phyloP scores from a whole-genome alignment of 2,329 filamentous ascomycete species.

The Neopestalotiopsis sp. region DNA sequence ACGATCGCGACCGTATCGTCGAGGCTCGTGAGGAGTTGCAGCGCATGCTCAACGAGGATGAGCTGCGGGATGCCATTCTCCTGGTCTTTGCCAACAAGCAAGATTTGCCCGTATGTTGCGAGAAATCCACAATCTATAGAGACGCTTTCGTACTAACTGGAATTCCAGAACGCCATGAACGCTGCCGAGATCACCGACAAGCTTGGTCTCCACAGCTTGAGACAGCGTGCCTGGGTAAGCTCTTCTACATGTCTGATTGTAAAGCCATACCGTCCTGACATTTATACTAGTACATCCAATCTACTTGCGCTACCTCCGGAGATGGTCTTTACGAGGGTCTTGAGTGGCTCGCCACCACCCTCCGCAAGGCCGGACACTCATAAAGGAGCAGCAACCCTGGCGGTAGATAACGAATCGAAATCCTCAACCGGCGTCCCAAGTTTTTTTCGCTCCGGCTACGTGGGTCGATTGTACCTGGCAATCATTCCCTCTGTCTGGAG shows the following conservation, averaged over 20 bases:
- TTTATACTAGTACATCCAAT: slow-evolving; percentile 87
- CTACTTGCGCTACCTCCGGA: slow-evolving; percentile 97
- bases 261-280: slow-evolving; percentile 24
- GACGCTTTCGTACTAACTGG: background rate
- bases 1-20: slow-evolving; percentile 96
- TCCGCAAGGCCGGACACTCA: slow-evolving; percentile 75
- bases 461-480: slow-evolving; percentile 64
- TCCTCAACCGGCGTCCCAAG: slow-evolving; percentile 47
- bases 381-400: slow-evolving; percentile 45
- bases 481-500: slow-evolving; percentile 52
- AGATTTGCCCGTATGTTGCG: slow-evolving; percentile 83
- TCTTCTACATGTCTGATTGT: slow-evolving; percentile 12
- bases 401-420: slow-evolving; percentile 33
- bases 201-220: slow-evolving; percentile 98
- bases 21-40: slow-evolving; percentile 96
- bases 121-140: background rate
- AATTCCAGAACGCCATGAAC: slow-evolving; percentile 92
- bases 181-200: slow-evolving; percentile 99
- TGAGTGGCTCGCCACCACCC: slow-evolving; percentile 85
- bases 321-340: slow-evolving; percentile 99
- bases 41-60: slow-evolving; percentile 81
- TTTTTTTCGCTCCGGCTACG: slow-evolving; percentile 46
- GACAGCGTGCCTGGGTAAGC: slow-evolving; percentile 97
- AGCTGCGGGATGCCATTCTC: slow-evolving; percentile 23
- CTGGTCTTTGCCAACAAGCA: slow-evolving; percentile 68